Percentiles rank a stretch among this genome's conserved stretches.
phyloP scores from a whole-genome alignment of 306 rosid species.

The Canavalia gladiata region DNA sequence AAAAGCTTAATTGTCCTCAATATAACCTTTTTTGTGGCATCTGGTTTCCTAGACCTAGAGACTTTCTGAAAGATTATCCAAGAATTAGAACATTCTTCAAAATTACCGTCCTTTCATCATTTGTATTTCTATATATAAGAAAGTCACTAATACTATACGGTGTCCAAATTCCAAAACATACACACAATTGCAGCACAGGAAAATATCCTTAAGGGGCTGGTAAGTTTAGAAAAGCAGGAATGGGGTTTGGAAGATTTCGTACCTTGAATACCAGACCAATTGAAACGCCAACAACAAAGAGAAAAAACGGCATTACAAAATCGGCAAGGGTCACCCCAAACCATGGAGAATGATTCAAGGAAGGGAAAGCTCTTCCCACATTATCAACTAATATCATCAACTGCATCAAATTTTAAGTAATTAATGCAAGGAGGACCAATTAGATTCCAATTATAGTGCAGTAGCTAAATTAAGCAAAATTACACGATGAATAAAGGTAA shows the following conservation, averaged over 20 bases:
- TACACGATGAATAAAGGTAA: not conserved
- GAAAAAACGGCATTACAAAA: conserved; percentile 86
- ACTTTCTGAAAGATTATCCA: conserved; percentile 62
- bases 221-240: not conserved
- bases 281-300: conserved; percentile 78
- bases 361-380: conserved; percentile 80
- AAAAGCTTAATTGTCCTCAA: conserved; percentile 72
- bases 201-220: not conserved
- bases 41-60: conserved; percentile 67
- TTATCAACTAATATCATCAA: conserved; percentile 82
- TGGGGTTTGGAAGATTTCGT: not conserved
- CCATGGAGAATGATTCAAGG: conserved; percentile 88
- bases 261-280: conserved; percentile 81
- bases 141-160: conserved; percentile 19
- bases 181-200: conserved; percentile 18
- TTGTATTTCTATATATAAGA: not conserved
- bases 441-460: not conserved
- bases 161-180: conserved; percentile 7
- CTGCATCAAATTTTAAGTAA: conserved; percentile 46
- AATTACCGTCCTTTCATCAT: not conserved
- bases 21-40: conserved; percentile 67
- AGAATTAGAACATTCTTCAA: conserved; percentile 38
- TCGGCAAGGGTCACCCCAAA: conserved; percentile 83
- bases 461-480: conserved; percentile 19
- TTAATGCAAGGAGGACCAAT: not conserved